Evolutionary conservation across 177 flowering plant species (phyloP).

Genomic region (Vitis hybrid): DNA sequence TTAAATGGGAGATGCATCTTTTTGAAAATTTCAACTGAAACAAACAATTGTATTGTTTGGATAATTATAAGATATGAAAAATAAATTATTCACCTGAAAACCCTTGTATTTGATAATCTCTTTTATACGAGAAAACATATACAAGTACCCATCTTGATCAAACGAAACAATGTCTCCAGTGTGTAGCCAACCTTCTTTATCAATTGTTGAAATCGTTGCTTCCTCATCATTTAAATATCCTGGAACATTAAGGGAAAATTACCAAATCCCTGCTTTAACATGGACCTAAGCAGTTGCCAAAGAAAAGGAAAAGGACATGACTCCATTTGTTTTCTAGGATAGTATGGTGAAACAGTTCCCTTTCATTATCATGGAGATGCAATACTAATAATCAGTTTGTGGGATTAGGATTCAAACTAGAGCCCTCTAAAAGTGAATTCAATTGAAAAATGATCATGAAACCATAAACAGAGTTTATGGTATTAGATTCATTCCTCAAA

Average conservation of each 20-base stretch:
- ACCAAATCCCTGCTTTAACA: background rate
- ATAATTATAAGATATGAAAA: background rate
- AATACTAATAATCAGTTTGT: background rate
- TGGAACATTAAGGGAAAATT: conserved; percentile 18
- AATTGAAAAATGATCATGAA: background rate
- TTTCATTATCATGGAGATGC: background rate
- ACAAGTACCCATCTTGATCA: conserved; percentile 67
- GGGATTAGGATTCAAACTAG: background rate
- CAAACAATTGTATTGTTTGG: conserved; percentile 1
- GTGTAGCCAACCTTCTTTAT: conserved; percentile 73
- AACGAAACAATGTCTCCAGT: conserved; percentile 79
- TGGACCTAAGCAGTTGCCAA: background rate
- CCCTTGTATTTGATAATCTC: conserved; percentile 86
- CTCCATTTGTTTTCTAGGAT: background rate
- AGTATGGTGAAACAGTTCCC: background rate
- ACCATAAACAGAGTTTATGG: background rate
- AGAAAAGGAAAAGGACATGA: conserved; percentile 2
- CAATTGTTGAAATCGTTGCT: conserved; percentile 52
- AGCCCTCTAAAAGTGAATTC: background rate
- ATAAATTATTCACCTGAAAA: conserved; percentile 53
- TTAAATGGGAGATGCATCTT: background rate
- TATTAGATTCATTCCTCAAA: background rate
- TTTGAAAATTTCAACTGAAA: background rate
- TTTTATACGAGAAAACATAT: conserved; percentile 67
- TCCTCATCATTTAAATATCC: conserved; percentile 63